These are phyloP conservation scores for Dendrocalamus sinicus DNA, from an alignment of 176 grass and related monocot species.

Conservation along the genomic window DNA sequence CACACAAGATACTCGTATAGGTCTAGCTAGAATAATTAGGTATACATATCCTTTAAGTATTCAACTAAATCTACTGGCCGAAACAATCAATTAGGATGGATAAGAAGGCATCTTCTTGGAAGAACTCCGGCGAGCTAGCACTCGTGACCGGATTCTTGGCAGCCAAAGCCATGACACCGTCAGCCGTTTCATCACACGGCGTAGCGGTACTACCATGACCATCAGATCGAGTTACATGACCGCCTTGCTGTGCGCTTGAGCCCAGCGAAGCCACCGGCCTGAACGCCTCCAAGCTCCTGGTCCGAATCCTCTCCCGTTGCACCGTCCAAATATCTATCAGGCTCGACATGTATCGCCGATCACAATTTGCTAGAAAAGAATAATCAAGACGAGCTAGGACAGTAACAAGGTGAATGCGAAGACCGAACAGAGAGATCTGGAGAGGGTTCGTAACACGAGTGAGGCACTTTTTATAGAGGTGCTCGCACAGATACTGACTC, in stretches of 20 bases:
- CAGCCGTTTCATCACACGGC: not conserved
- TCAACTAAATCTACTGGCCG: constrained; percentile 40
- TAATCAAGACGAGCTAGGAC: not conserved
- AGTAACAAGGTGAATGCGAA: not conserved
- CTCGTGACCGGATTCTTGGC: constrained; percentile 18
- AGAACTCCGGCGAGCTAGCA: not conserved
- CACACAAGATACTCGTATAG: not conserved
- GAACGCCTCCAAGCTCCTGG: constrained; percentile 26
- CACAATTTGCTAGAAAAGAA: not conserved
- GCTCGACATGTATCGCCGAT: constrained; percentile 50
- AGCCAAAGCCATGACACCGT: not conserved
- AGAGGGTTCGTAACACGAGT: not conserved
- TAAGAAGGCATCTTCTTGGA: constrained; percentile 54
- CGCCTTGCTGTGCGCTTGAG: not conserved
- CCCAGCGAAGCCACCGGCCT: constrained; percentile 26
- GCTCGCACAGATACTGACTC: not conserved
- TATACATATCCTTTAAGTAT: not conserved
- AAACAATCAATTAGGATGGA: constrained; percentile 76
- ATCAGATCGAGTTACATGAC: not conserved
- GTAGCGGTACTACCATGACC: not conserved
- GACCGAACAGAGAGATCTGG: not conserved
- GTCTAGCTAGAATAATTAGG: not conserved
- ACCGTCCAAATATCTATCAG: constrained; percentile 74
- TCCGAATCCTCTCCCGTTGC: constrained; percentile 59
- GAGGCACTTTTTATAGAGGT: constrained; percentile 20